phyloP scores from a whole-genome alignment of 257 asterid species.

The Penstemon barbatus region DNA sequence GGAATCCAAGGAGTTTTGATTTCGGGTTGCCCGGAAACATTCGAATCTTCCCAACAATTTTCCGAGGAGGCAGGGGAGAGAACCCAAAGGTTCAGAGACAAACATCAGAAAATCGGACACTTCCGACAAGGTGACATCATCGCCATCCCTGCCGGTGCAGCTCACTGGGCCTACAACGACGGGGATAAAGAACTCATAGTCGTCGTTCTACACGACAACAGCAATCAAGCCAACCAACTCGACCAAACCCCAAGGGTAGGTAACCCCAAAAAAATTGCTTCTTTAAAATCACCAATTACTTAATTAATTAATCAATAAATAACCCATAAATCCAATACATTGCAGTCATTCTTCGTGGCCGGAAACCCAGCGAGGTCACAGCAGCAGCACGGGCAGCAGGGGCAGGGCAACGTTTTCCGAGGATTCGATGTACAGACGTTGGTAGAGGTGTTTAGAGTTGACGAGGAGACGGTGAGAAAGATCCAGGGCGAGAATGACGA shows the following conservation, averaged over 20 bases:
- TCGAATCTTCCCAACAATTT: conserved; percentile 42
- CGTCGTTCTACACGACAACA: conserved; percentile 41
- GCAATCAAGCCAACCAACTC: conserved; percentile 58
- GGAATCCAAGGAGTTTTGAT: conserved; percentile 44
- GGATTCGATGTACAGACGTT: conserved; percentile 32
- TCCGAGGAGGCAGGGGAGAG: conserved; percentile 15
- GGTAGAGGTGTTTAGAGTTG: conserved; percentile 39
- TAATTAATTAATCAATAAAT: background rate
- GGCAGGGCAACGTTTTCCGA: conserved; percentile 39
- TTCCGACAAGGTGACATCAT: conserved; percentile 51
- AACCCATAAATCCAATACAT: background rate
- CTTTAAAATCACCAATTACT: too few species aligned
- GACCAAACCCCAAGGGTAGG: conserved; percentile 57
- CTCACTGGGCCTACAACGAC: conserved; percentile 66
- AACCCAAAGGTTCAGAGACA: conserved; percentile 39
- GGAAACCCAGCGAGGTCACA: conserved; percentile 43
- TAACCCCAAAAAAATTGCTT: background rate
- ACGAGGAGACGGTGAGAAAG: conserved; percentile 46
- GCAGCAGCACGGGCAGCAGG: conserved; percentile 27
- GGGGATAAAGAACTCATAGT: conserved; percentile 53
- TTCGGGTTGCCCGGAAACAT: conserved; percentile 77
- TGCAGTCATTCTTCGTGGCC: conserved; percentile 63
- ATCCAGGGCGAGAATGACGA: conserved; percentile 41
- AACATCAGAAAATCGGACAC: conserved; percentile 49
- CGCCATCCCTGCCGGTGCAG: conserved; percentile 54